Conservation (phyloP, 2,329 filamentous ascomycete genomes). For the Microdochium paspali region DNA sequence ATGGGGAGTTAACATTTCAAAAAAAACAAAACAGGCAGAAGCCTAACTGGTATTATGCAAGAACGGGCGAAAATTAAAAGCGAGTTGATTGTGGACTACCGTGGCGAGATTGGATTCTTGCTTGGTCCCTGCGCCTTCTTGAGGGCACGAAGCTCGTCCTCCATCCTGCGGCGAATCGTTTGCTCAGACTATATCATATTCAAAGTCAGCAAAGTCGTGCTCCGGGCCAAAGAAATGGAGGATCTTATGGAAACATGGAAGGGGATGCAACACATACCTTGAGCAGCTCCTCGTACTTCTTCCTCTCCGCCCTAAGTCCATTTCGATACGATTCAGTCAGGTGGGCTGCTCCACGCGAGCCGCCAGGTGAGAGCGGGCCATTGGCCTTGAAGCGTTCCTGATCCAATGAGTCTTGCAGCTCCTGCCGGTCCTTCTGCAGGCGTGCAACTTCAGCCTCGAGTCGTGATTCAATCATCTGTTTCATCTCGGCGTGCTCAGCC, state of each 20-base stretch:
- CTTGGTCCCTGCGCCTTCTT: constrained; percentile 18
- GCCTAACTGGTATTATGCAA: no score
- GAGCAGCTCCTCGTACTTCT: constrained; percentile 23
- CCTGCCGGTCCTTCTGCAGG: constrained; percentile 19
- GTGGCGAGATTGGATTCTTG: not conserved
- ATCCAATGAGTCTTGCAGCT: constrained; percentile 21
- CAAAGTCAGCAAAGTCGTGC: constrained; percentile 7
- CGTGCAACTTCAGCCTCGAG: constrained; percentile 13
- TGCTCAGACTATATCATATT: constrained; percentile 15
- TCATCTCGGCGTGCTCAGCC: constrained; percentile 13
- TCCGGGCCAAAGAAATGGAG: not conserved
- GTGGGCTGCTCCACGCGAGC: constrained; percentile 17
- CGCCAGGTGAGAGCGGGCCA: constrained; percentile 15
- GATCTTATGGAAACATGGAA: not conserved
- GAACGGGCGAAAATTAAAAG: no score
- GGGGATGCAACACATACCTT: constrained; percentile 13
- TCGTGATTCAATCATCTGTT: constrained; percentile 12
- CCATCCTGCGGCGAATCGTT: constrained; percentile 18
- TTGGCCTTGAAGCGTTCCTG: constrained; percentile 16
- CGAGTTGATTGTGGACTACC: not conserved
- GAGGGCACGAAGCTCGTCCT: constrained; percentile 20
- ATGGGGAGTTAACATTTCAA: no score
- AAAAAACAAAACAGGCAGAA: no score
- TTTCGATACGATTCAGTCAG: constrained; percentile 21
- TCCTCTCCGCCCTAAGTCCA: constrained; percentile 20